Base-by-base conservation (phyloP, 768 basidiomycete species). In the Kwoniella sp. region DNA sequence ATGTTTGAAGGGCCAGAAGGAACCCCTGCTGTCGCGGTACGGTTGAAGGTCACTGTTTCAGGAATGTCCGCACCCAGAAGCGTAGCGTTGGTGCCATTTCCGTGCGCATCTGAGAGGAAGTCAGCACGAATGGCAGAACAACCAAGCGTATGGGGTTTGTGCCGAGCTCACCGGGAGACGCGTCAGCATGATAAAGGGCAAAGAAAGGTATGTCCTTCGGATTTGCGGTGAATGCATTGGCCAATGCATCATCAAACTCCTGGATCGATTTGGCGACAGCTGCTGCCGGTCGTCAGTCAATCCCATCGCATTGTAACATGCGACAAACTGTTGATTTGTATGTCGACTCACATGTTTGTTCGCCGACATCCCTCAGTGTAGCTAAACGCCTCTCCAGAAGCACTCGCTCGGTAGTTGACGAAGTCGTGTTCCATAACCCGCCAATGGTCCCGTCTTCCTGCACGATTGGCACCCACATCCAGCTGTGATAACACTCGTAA, bases 351-450 rank as follows among this genome's bases (percentile, higher is more conserved):
- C 71, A 67, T 1, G 68, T 71, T 22, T 67, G 50, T 40, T 77
- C 72, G 2, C 68, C 70, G 60, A 77, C 65, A 49, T 73, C 76
- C 29, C 76, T 55, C 10, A 71, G 65, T 8, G 68, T 67, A 1
- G 63, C 68, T 24, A 75, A 62, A 12, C 76, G 50, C n/a, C 76
- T 29, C 55, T 77, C 76, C 7, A 70, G 68, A 24, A 77, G 22
- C 9, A 75, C 76, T 57, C 72, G 72, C 13, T 49, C 36, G 13
- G 76, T 77, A 2, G 68, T 75, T 15, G 73, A 64, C 49, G 68
- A 66, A 15, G 72, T 75, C 8, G 71, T 68, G 53, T 77, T 77
- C 68, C 71, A 72, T 2, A 77, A 51, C n/a, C 76, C 76, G 8
- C 67, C 72, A 46, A 75, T 36, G 2, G 69, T 64, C 15, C 70